phyloP scores from a whole-genome alignment of 805 yeast species.

The Yarrowia hollandica region DNA sequence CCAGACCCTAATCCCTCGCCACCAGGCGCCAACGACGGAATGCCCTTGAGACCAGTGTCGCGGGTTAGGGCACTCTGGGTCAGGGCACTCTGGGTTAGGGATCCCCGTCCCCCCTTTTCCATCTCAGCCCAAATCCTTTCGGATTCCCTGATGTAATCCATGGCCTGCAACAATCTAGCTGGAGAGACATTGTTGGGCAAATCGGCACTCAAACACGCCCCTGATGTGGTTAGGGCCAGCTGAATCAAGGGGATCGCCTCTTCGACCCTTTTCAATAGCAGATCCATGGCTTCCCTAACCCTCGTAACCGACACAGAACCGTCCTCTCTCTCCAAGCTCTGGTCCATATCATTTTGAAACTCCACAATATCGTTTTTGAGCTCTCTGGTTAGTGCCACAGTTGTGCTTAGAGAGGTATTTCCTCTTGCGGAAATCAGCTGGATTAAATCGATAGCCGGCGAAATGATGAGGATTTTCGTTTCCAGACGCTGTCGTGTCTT shows the following conservation, averaged over 20 bases:
- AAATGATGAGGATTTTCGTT: constrained; percentile 59
- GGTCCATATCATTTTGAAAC: constrained; percentile 48
- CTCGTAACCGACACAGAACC: constrained; percentile 42
- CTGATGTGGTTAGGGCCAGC: constrained; percentile 65
- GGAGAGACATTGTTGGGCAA: constrained; percentile 60
- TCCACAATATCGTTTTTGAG: constrained; percentile 58
- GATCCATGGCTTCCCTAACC: constrained; percentile 54
- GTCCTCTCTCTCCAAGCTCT: constrained; percentile 34
- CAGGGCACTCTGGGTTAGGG: too few species aligned
- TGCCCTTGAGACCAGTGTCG: too few species aligned
- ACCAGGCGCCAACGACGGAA: too few species aligned
- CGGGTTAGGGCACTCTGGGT: too few species aligned
- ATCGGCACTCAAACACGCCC: constrained; percentile 56
- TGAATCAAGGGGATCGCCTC: constrained; percentile 68
- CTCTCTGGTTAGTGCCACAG: constrained; percentile 55
- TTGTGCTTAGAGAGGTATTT: constrained; percentile 47
- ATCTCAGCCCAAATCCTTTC: constrained; percentile 15
- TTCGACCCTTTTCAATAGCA: constrained; percentile 55
- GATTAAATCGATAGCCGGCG: constrained; percentile 67
- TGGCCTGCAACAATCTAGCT: constrained; percentile 63
- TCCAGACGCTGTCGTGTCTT: constrained; percentile 49
- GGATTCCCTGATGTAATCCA: constrained; percentile 43
- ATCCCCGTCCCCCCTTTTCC: too few species aligned
- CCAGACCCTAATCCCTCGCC: too few species aligned
- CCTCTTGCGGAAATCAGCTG: constrained; percentile 48